Base-by-base conservation (phyloP, 805 yeast genomes). In the Saturnispora besseyi region DNA sequence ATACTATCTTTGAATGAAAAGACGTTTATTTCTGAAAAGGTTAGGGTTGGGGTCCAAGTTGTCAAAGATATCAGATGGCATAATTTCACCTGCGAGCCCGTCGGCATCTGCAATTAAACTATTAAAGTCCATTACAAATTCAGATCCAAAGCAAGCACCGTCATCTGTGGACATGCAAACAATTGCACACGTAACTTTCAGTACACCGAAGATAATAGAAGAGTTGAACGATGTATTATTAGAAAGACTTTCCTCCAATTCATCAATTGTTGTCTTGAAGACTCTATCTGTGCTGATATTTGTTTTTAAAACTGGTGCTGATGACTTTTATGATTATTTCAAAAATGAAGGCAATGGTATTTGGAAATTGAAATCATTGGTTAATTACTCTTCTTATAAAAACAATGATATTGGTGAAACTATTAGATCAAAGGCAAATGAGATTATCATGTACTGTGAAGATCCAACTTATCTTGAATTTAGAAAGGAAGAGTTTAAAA, bases 141-240 rank as follows among this genome's bases (percentile, higher is more conserved):
- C 30, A 9, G 29, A 48, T 18, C 15, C 50, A 10, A 48, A 36
- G 10, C 46, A 48, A 15, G 21, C 37, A 18, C 46, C 43, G 7
- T 42, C 50, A 18, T 42, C 46, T 12, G 50, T 48, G 8, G 50
- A 48, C 13, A 48, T 48, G 50, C 50, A 48, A 28, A 41, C 37
- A 3, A 36, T 48, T 5, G 37, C 50, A 13, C 45, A 43, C 24
- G 43, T 36, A 4, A 34, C 50, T 12, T 48, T 34, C 42, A 42
- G 46, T 6, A 34, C 36, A 6, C 10, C 18, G 13, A 21, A n/a
- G 24, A 32, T 28, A 21, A 42, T 48, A 18, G 13, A 11, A 9
- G 46, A 48, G n/a, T 22, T 48, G 12, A 13, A 21, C 8, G 13
- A 22, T n/a, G 31, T 18, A 7, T 36, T 48, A 11, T 11, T 48